phyloP scores from a whole-genome alignment of 1,284 basidiomycete species.

The Peniophora sp. region DNA sequence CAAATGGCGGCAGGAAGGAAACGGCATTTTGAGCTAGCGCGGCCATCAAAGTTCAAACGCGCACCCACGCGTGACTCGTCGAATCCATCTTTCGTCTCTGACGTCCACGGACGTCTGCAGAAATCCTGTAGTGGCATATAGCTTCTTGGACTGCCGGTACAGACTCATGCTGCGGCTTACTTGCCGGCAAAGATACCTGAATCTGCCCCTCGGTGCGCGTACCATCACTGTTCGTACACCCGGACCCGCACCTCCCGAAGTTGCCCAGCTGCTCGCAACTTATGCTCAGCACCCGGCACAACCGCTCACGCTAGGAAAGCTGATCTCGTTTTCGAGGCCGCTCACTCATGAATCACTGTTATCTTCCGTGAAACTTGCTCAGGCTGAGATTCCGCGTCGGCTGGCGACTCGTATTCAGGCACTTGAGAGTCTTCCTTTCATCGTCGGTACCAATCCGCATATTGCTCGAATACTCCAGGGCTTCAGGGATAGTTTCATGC shows the following conservation, averaged over 20 bases:
- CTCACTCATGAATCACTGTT: conserved; percentile 62
- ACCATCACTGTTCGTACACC: conserved; percentile 11
- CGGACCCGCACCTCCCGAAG: conserved; percentile 28
- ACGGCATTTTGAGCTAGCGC: no score
- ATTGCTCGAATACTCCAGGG: conserved; percentile 68
- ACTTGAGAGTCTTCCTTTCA: conserved; percentile 70
- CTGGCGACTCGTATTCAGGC: conserved; percentile 65
- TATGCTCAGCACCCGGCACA: conserved; percentile 50
- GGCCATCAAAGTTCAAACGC: no score
- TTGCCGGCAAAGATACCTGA: no score
- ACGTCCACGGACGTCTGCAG: no score
- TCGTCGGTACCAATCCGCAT: conserved; percentile 88
- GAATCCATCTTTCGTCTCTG: no score
- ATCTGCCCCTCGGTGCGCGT: not conserved
- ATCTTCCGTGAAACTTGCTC: conserved; percentile 59
- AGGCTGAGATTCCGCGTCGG: conserved; percentile 67
- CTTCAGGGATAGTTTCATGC: conserved; percentile 70
- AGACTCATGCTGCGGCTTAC: no score
- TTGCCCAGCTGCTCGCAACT: conserved; percentile 39
- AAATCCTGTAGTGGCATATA: no score
- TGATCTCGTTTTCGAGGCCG: conserved; percentile 68
- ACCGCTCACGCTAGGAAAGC: conserved; percentile 59
- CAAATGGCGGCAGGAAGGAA: no score
- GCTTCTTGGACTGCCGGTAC: no score
- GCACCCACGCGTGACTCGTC: no score